Base-by-base conservation (phyloP, 1,139 yeast genomes). In the Suhomyces guaymorum region DNA sequence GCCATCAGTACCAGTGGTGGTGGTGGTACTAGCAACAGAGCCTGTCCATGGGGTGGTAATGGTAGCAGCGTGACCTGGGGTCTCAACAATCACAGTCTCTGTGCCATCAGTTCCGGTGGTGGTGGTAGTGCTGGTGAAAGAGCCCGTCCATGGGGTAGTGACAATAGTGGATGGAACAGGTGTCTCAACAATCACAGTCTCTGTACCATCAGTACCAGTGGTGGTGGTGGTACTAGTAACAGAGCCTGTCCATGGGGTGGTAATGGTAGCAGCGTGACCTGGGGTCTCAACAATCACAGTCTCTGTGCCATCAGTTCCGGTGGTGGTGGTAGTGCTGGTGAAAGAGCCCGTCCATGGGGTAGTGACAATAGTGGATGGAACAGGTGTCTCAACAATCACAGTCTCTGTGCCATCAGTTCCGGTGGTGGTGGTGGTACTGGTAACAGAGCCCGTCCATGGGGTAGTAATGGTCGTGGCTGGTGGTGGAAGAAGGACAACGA, bases 201-300 rank as follows among this genome's bases (percentile, higher is more conserved):
- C 46, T 10, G 44, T 44, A 12, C 33, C 39, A 18, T 49, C 51
- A 7, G 41, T 27, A 9, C 33, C 26, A 3, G 47, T n/a, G 2
- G 19, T 26, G 3, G 42, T 39, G 20, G 29, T 16, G 21, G 46
- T 39, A 12, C 36, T 22, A 7, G 37, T 33, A n/a, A 11, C n/a
- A 15, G 23, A n/a, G 8, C 38, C 28, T 3, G 29, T 13, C 20
- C 29, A 18, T 19, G 26, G 7, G n/a, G 36, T 19, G 4, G 28
- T 32, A 2, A 15, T 12, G 3, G 32, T 32, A 2, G 32, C 3
- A n/a, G n/a, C n/a, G n/a, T 39, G 36, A 10, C 33, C 18, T 8
- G 48, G 46, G 14, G 41, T 37, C 14, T 43, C 41, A 2, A 39
- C 25, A 5, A 39, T 26, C 4, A 55, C 52, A 40, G 42, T 42